Evolutionary conservation across 202 grass and related monocot species (phyloP), one percentile per base, ranked within the genome.

Genomic region (Panicum virgatum): DNA sequence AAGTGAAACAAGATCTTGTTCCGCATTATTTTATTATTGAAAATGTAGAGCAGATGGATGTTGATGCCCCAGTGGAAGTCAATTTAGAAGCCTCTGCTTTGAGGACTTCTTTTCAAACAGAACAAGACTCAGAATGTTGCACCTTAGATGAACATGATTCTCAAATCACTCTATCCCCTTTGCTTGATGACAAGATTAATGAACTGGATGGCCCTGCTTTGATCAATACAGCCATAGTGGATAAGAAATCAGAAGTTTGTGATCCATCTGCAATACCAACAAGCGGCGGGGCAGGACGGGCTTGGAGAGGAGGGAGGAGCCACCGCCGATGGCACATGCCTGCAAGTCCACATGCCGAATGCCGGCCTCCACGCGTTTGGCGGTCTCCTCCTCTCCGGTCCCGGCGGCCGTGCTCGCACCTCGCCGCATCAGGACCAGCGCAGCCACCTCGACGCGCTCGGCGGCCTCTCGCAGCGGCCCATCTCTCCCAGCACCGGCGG

Each of bases 1-100:
- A 72, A 87, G 76, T 66, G 63, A 65, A 84, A 66, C 75, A 87
- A 59, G 46, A 80, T 58, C 22, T 76, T 83, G 75, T 70, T 80
- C 32, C 29, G 51, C 62, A 16, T 80, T 27, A 45, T 71, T 80
- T 54, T 47, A 64, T 83, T 59, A 36, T 36, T 72, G 56, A 87
- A 70, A 87, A 50, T 11, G 6, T 18, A 70, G 63, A 80, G 62
- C 23, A 63, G 65, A 30, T 84, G 48, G 80, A 76, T 71, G 84
- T 53, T 84, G 42, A 12, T 66, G 47, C 78, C 56, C 75, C 22
- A n/a, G 53, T 87, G 30, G 84, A 83, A 45, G 73, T 74, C n/a
- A 40, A 62, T 63, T n/a, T 22, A 69, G 51, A 86, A 83, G 67
- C 13, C 54, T 47, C 47, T 78, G 18, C 34, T 76, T 83, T 29